phyloP scores from a whole-genome alignment of 176 grass and related monocot species.

The Oryza punctata region DNA sequence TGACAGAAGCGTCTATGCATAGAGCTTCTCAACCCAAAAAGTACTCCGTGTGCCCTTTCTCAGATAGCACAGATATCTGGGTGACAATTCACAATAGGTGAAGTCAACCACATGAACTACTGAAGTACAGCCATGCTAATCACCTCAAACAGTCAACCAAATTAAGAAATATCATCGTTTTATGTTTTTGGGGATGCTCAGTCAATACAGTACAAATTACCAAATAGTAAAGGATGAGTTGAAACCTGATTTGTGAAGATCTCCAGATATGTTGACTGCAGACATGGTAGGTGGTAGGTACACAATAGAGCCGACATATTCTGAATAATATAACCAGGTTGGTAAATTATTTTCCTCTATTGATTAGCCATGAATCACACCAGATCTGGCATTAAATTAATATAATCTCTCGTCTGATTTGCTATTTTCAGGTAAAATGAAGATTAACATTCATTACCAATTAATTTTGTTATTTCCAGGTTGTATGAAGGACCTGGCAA shows the following conservation, averaged over 20 bases:
- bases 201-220: conserved; percentile 39
- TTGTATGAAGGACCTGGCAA: neutral
- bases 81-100: neutral
- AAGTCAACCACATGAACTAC: conserved; percentile 42
- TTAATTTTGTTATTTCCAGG: neutral
- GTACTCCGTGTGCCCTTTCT: neutral
- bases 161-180: conserved; percentile 26
- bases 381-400: neutral
- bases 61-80: neutral
- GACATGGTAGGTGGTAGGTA: neutral
- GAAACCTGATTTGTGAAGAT: conserved; percentile 32
- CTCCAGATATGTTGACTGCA: conserved; percentile 33
- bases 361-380: neutral
- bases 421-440: conserved; percentile 1
- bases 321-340: conserved; percentile 7
- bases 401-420: conserved; percentile 5
- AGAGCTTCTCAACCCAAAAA: neutral
- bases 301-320: neutral
- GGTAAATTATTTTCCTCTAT: neutral
- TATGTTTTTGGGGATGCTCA: conserved; percentile 37
- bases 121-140: conserved; percentile 6
- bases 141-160: conserved; percentile 39
- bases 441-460: neutral
- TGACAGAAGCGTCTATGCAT: neutral
- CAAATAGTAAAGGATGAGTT: conserved; percentile 33